Base-by-base conservation (phyloP, 768 basidiomycete genomes). In the Mycena maculata region DNA sequence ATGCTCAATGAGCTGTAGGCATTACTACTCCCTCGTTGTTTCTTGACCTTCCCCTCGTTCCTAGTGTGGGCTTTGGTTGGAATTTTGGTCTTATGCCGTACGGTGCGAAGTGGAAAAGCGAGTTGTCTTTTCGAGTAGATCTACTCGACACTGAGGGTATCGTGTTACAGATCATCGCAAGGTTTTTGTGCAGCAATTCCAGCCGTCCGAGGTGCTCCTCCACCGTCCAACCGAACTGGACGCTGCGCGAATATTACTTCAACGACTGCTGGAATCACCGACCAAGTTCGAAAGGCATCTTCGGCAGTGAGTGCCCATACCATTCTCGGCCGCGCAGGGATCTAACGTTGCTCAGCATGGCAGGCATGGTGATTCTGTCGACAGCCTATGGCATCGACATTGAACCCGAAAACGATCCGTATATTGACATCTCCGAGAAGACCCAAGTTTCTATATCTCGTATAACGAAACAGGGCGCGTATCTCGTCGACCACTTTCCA, bases 371-470 rank as follows among this genome's bases (percentile, higher is more conserved):
- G 15, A 71, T 68, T 18, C 31, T 68, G 6, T 59, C 61, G 4
- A 60, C 63, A 2, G 52, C 66, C 2, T 71, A 68, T 20, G 70
- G 70, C 5, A 71, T 71, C 45, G 58, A 68, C 10, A 45, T 68
- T 2, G 22, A 44, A 12, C 50, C 60, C 8, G 58, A 48, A 28
- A 31, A 68, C 28, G 70, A 71, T 39, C 70, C 66, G 1, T 54
- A 64, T 30, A 48, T 71, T 48, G 66, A 41, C 4, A 65, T 64
- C 2, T 60, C 70, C 25, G 69, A 70, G 33, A 60, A 41, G 25
- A 45, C 59, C 4, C n/a, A 62, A 16, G 25, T 58, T 3, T 60
- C 60, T 1, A 60, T 70, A 55, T 54, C 65, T 0, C 8, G n/a
- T 22, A 60, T 65, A 18, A 56, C 28, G 9, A 54, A 55, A 10